A percentile compares a stretch with the other conserved stretches of the same genome.
Conservation (phyloP, 2,329 filamentous ascomycete genomes). For the Hymenoscyphus fructigenus region DNA sequence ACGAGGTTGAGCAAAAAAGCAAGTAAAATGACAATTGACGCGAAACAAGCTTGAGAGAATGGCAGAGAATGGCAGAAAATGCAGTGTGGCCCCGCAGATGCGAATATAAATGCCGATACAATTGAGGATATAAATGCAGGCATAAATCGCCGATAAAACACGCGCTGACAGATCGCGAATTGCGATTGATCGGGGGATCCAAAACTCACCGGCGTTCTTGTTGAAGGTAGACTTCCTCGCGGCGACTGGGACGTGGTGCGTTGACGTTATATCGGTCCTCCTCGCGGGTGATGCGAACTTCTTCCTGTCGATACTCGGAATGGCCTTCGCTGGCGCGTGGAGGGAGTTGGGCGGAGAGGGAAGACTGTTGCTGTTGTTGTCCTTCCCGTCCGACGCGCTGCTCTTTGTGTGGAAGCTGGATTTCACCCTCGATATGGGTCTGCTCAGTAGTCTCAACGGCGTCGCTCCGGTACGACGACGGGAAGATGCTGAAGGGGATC, state of each 20-base stretch:
- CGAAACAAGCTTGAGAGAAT: neutral
- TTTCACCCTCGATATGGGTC: slow-evolving; percentile 85
- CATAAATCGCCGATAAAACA: slow-evolving; percentile 4
- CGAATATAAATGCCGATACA: neutral
- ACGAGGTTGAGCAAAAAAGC: neutral
- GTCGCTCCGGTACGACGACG: slow-evolving; percentile 85
- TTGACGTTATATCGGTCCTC: slow-evolving; percentile 69
- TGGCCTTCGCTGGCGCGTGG: slow-evolving; percentile 55
- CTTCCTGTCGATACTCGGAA: slow-evolving; percentile 59
- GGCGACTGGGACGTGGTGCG: slow-evolving; percentile 69
- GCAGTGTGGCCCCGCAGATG: neutral
- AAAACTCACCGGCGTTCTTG: slow-evolving; percentile 55
- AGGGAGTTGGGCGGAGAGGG: slow-evolving; percentile 62
- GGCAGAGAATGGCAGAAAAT: neutral
- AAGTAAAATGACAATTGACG: neutral
- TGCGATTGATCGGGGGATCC: neutral
- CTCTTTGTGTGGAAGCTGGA: slow-evolving; percentile 64
- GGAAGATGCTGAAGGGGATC: slow-evolving; percentile 99
- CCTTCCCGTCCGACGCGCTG: slow-evolving; percentile 97
- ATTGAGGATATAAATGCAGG: neutral
- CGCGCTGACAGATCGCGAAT: slow-evolving; percentile 1
- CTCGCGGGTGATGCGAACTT: slow-evolving; percentile 77
- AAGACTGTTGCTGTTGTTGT: slow-evolving; percentile 62
- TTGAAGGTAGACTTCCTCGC: slow-evolving; percentile 50
- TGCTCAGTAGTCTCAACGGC: slow-evolving; percentile 58